Conservation (phyloP, 2,329 filamentous ascomycete genomes). For the Ophiostoma novo-ulmi region DNA sequence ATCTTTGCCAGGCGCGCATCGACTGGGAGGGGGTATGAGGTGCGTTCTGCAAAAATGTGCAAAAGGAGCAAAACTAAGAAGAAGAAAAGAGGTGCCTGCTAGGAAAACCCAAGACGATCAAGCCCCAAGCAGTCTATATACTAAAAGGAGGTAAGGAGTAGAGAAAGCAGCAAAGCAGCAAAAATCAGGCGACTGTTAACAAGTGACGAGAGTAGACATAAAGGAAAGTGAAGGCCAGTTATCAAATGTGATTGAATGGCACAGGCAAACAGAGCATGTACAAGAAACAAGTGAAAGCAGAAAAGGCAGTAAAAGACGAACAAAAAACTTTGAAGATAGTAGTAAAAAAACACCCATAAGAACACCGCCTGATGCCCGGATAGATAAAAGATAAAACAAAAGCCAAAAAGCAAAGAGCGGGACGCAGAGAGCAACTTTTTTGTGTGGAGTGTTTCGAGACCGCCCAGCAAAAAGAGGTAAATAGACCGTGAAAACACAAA, state of each 20-base stretch:
- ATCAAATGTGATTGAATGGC: background rate
- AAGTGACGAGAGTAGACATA: background rate
- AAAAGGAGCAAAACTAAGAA: conserved; percentile 9
- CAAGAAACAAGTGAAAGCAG: background rate
- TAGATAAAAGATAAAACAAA: conserved; percentile 19
- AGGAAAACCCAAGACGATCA: background rate
- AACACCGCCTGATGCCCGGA: conserved; percentile 23
- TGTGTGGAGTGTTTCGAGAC: conserved; percentile 16
- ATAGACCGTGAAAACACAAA: background rate
- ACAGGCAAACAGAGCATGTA: conserved; percentile 2
- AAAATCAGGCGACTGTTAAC: background rate
- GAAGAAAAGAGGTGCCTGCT: conserved; percentile 10
- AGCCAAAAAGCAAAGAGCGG: conserved; percentile 3
- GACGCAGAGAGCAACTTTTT: conserved; percentile 20
- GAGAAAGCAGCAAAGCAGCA: conserved; percentile 11
- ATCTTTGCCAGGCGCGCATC: background rate
- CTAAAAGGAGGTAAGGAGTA: conserved; percentile 7
- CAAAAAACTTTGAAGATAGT: conserved; percentile 7
- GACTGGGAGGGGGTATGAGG: conserved; percentile 19
- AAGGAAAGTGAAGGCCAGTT: background rate
- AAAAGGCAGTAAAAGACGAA: conserved; percentile 4
- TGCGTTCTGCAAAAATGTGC: conserved; percentile 14
- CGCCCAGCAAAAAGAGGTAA: conserved; percentile 13
- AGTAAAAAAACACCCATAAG: conserved; percentile 12
- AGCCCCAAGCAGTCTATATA: background rate